These are phyloP conservation scores for Monosporascus sp. DNA, from an alignment of 2,329 filamentous ascomycete genomes.

Conservation along the genomic window DNA sequence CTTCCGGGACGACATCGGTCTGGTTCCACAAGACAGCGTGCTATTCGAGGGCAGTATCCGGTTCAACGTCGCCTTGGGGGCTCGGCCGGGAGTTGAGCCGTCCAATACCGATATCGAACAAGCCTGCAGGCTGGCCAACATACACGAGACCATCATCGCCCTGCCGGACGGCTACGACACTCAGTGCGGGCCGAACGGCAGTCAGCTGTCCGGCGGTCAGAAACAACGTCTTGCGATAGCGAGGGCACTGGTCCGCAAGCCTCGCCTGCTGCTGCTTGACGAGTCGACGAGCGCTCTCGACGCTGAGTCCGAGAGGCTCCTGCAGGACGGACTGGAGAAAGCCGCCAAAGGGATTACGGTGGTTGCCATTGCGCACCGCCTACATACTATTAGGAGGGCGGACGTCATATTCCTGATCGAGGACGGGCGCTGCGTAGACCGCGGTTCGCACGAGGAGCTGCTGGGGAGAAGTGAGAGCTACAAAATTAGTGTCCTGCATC, in stretches of 20 bases:
- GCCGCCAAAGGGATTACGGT: slow-evolving; percentile 50
- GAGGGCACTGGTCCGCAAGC: slow-evolving; percentile 65
- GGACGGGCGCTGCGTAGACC: slow-evolving; percentile 45
- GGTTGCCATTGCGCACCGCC: slow-evolving; percentile 52
- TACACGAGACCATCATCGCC: slow-evolving; percentile 60
- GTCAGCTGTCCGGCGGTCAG: slow-evolving; percentile 72
- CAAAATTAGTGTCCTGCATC: slow-evolving; percentile 45
- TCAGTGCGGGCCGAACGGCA: slow-evolving; percentile 65
- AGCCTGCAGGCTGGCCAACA: slow-evolving; percentile 63
- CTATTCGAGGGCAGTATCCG: slow-evolving; percentile 51
- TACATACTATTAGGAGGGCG: slow-evolving; percentile 52
- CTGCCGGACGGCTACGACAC: slow-evolving; percentile 64
- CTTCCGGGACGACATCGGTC: slow-evolving; percentile 48
- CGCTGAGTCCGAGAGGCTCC: slow-evolving; percentile 58
- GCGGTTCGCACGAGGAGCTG: slow-evolving; percentile 49
- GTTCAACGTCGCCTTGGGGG: slow-evolving; percentile 53
- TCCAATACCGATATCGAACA: slow-evolving; percentile 58
- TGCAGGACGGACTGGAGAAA: slow-evolving; percentile 62
- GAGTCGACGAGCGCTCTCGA: slow-evolving; percentile 79
- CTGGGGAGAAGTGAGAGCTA: slow-evolving; percentile 48
- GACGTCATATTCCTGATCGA: slow-evolving; percentile 55
- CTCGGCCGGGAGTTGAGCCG: slow-evolving; percentile 47
- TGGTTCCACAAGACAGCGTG: slow-evolving; percentile 54
- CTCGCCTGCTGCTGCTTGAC: slow-evolving; percentile 70
- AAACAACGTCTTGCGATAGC: slow-evolving; percentile 75